phyloP scores from a whole-genome alignment of 2,329 filamentous ascomycete species.

The Purpureocillium takamizusanense region DNA sequence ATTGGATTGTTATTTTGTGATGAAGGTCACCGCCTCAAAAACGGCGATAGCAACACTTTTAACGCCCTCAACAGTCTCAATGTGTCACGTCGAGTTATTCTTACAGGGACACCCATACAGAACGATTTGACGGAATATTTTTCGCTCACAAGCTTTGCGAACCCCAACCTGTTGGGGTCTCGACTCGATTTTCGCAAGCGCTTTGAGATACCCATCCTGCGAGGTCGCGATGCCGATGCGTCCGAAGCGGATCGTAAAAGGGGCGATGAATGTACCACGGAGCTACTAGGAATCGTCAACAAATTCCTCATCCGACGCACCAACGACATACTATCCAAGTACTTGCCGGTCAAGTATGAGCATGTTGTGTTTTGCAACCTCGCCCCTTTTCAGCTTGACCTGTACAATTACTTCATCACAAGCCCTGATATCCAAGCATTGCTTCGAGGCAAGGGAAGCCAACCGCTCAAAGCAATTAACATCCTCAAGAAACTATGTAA shows the following conservation, averaged over 20 bases:
- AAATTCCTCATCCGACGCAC: conserved; percentile 97
- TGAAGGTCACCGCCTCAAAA: conserved; percentile 93
- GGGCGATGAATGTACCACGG: conserved; percentile 73
- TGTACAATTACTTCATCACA: conserved; percentile 96
- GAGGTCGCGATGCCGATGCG: conserved; percentile 83
- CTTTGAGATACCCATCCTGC: conserved; percentile 86
- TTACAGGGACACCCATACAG: conserved; percentile 95
- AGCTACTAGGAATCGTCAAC: conserved; percentile 80
- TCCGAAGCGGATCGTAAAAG: conserved; percentile 72
- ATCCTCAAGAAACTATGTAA: conserved; percentile 98
- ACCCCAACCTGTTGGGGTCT: conserved; percentile 83
- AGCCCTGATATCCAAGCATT: conserved; percentile 91
- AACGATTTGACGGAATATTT: conserved; percentile 99
- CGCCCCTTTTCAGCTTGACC: conserved; percentile 80
- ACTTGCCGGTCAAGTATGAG: conserved; percentile 95
- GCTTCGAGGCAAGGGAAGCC: conserved; percentile 85
- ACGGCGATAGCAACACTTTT: conserved; percentile 93
- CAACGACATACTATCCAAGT: conserved; percentile 97
- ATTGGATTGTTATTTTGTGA: conserved; percentile 93
- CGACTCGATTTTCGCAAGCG: conserved; percentile 87
- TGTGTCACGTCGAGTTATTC: conserved; percentile 82
- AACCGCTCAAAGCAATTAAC: conserved; percentile 92
- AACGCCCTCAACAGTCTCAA: conserved; percentile 83
- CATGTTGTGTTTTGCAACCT: conserved; percentile 98
- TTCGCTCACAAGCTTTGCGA: conserved; percentile 89